Evolutionary conservation across 352 stramenopile genomes (phyloP), one percentile per base, ranked within the genome.

Genomic region (Pythium rishiriense): DNA sequence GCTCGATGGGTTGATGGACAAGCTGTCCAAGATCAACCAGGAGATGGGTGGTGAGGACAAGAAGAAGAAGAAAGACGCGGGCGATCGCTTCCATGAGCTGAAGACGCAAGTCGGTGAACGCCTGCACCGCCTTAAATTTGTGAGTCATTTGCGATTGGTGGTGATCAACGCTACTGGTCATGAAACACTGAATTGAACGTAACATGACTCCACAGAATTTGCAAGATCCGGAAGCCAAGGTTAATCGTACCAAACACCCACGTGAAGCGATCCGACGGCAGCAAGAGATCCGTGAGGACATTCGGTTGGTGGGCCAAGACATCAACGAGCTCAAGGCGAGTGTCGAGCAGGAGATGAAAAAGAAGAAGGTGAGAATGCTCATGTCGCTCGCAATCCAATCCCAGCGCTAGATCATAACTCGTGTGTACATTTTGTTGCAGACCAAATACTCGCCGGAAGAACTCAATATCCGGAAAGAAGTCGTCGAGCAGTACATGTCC

Each of bases 261-360:
- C 80, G 86, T 19, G 84, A 95, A 73, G 83, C 79, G 46, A 93
- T 95, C 39, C 73, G 80, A 51, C 71, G 84, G 17, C 84, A 95
- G 59, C 84, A 92, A 57, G 82, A 90, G 60, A 87, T 94, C 53
- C 73, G 83, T 59, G 83, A 95, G 58, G 85, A 95, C 48, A 86
- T 93, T 49, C 85, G 82, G 1, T 69, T 91, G 12, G 76, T 90
- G 7, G 72, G 76, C 6, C 72, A 90, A 41, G 87, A 95, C 47
- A 87, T 94, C 53, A 78, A 76, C 45, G 85, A 93, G 62, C 79
- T 93, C 49, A 83, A 77, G 53, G 69, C 69, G 5, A 90, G 77
- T 35, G 88, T 88, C 60, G 83, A 93, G 49, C 72, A 79, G 22
- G 84, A 93, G 60, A 66, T 74, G 47, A 91, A 91, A 64, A 93